Evolutionary conservation across 2,329 filamentous ascomycete genomes (phyloP), one percentile per base, ranked within the genome.

Genomic region (Dryadomyces quercivorus): DNA sequence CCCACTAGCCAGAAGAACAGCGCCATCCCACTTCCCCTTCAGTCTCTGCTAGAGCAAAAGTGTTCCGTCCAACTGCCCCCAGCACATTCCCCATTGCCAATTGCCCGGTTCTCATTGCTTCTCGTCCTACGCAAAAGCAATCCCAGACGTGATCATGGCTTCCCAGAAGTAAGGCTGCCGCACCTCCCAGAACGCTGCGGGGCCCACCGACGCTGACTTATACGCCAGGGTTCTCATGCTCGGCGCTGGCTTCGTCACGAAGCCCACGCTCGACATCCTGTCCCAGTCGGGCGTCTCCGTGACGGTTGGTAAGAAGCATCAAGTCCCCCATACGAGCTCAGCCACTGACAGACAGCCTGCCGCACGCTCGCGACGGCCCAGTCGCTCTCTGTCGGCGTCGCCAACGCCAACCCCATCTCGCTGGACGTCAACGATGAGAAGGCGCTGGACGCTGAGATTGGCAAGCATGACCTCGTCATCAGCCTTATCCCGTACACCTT

Each of bases 401-500:
- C 83, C 69, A 81, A 87, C 68, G 81, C 89, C 62, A 78, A 71
- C 52, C 80, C 91, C 61, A 86, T 94, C 72, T 82, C 87, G 55
- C 82, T 97, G 67, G 89, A 97, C 67, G 92, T 95, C 61, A 85
- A 72, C 65, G 75, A 95, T 69, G 79, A 77, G 51, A 70, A 76
- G 56, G 89, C 87, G 38, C 82, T 97, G 56, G 90, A 96, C 64
- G 81, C 82, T 53, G 88, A 83, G 65, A 80, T 95, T 57, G 82
- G 77, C 66, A 82, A 94, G 76, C 78, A 86, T 67, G 86, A 93
- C 67, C 72, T 95, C 12, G 83, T 86, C 67, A 86, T 91, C 68
- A 81, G 75, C 66, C 70, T 97, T 70, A 95, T 97, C 63, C 92
- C 92, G 51, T 97, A 96, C 75, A 94, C 83, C 57, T 88, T 82